phyloP scores from a whole-genome alignment of 768 basidiomycete species.

The Naganishia onofrii region DNA sequence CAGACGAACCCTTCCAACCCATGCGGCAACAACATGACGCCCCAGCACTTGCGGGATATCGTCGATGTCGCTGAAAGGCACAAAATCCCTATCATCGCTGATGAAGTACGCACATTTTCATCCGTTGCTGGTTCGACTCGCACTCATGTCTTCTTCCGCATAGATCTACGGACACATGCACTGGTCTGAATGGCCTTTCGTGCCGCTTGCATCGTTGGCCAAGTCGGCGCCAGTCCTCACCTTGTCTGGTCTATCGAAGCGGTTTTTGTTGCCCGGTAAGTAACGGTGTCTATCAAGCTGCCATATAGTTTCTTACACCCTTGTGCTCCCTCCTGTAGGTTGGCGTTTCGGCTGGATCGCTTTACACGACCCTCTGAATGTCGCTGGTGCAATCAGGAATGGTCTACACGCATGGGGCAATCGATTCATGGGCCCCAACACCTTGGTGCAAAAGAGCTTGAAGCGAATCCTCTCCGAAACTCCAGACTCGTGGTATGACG shows the following conservation, averaged over 20 bases:
- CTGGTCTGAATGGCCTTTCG: constrained; percentile 47
- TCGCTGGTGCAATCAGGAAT: constrained; percentile 40
- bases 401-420: constrained; percentile 49
- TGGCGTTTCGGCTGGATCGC: constrained; percentile 53
- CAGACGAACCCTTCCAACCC: constrained; percentile 53
- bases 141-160: neutral
- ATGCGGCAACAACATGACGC: constrained; percentile 51
- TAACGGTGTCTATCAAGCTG: neutral
- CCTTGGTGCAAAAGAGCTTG: constrained; percentile 43
- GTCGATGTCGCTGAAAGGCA: constrained; percentile 44
- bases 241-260: constrained; percentile 52
- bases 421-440: constrained; percentile 51
- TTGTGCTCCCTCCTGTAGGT: constrained; percentile 29
- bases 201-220: constrained; percentile 48
- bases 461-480: constrained; percentile 43
- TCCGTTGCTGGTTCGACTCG: neutral
- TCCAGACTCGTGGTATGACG: constrained; percentile 40
- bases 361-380: constrained; percentile 49
- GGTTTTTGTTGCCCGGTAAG: constrained; percentile 51
- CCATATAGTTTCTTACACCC: neutral
- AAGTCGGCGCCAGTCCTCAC: constrained; percentile 48
- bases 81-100: constrained; percentile 51
- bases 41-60: constrained; percentile 43
- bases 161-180: constrained; percentile 44
- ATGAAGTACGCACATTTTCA: constrained; percentile 46